phyloP scores from a whole-genome alignment of 371 early-diverging fungal species.

The Mucor mucedo region DNA sequence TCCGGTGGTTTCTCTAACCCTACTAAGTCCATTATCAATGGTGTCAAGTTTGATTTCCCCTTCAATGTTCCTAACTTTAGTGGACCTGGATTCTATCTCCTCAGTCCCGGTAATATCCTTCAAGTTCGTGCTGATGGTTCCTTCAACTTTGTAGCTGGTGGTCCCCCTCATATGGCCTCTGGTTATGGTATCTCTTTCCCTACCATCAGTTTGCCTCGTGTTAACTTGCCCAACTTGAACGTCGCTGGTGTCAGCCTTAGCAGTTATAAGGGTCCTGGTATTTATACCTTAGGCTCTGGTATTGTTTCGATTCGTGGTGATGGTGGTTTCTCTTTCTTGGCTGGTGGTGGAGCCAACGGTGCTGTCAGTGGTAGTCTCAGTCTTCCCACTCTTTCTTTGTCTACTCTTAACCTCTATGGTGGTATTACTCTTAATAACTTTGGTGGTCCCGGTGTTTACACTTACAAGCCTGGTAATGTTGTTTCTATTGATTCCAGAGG shows the following conservation, averaged over 20 bases:
- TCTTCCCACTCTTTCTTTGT: not conserved
- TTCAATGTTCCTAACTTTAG: not conserved
- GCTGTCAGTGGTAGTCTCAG: not conserved
- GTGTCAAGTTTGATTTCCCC: constrained; percentile 1
- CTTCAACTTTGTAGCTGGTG: not conserved
- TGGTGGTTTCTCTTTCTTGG: not conserved
- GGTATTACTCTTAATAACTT: constrained; percentile 1
- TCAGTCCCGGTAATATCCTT: not conserved
- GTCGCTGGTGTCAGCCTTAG: not conserved
- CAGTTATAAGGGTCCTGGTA: constrained; percentile 8
- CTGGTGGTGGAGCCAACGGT: not conserved
- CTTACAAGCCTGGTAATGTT: constrained; percentile 5
- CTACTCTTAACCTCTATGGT: not conserved
- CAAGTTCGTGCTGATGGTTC: constrained; percentile 2
- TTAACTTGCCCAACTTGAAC: not conserved
- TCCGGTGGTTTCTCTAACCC: not conserved
- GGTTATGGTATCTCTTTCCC: not conserved
- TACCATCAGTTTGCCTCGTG: not conserved
- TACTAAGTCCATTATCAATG: not conserved
- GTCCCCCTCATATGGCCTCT: not conserved
- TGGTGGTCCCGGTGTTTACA: constrained; percentile 16
- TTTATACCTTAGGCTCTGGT: constrained; percentile 7
- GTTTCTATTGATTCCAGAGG: constrained; percentile 7
- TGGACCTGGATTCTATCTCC: constrained; percentile 8
- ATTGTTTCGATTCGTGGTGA: not conserved